A percentile compares a stretch with the other conserved stretches of the same genome.
Conservation (phyloP, 139 green algal genomes). For the Tetraselmis chui region DNA sequence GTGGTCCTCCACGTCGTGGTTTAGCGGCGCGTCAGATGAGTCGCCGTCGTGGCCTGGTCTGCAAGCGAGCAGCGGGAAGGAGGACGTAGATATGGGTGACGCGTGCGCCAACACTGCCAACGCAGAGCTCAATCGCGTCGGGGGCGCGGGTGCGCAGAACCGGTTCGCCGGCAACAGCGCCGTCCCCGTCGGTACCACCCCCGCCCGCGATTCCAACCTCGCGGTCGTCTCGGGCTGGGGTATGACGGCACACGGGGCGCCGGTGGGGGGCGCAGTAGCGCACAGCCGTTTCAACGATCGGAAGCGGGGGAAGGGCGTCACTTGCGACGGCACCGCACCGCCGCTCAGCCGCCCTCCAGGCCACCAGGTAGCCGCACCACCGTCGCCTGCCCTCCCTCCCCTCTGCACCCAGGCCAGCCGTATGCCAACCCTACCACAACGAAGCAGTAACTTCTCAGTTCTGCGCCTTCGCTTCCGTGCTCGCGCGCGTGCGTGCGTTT, state of each 20-base stretch:
- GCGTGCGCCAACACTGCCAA: background rate
- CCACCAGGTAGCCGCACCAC: too few relatives aligned
- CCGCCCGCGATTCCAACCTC: background rate
- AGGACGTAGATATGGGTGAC: background rate
- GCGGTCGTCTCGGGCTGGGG: background rate
- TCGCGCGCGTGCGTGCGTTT: too few relatives aligned
- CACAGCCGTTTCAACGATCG: background rate
- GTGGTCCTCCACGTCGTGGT: background rate
- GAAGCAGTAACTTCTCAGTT: too few relatives aligned
- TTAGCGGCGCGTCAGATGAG: background rate
- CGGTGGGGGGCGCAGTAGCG: background rate
- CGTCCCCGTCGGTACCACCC: slow-evolving; percentile 13
- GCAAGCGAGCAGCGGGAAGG: background rate
- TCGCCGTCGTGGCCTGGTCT: background rate
- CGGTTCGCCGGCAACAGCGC: slow-evolving; percentile 24
- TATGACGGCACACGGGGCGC: background rate
- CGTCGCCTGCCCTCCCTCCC: too few relatives aligned
- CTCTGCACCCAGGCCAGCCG: too few relatives aligned
- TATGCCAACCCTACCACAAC: too few relatives aligned
- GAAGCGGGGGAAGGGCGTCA: background rate
- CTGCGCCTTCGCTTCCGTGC: too few relatives aligned
- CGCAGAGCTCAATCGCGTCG: background rate
- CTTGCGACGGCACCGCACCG: background rate
- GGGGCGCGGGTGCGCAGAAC: slow-evolving; percentile 20
- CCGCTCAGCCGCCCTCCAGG: background rate